Evolutionary conservation across 805 yeast species (phyloP).

Genomic region (Suhomyces kilbournensis): DNA sequence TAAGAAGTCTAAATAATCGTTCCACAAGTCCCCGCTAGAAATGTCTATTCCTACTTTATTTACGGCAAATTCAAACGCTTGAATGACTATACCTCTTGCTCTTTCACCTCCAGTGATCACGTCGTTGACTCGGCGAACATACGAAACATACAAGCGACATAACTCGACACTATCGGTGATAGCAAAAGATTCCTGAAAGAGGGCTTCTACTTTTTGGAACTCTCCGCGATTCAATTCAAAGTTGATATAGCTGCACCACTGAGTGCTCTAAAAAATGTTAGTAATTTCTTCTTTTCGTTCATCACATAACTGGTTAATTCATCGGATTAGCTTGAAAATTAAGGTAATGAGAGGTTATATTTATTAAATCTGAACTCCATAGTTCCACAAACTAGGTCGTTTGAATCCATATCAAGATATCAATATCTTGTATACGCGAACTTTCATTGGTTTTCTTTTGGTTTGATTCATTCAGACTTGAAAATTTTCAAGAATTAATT

Average conservation of each 20-base stretch:
- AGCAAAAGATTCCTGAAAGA: constrained; percentile 64
- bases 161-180: constrained; percentile 61
- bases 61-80: constrained; percentile 82
- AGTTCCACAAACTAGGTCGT: neutral
- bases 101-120: constrained; percentile 79
- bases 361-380: neutral
- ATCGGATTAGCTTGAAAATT: neutral
- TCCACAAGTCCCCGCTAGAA: constrained; percentile 70
- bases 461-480: neutral
- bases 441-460: neutral
- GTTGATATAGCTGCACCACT: constrained; percentile 75
- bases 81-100: constrained; percentile 68
- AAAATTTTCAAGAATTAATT: neutral
- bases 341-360: neutral
- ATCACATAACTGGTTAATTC: neutral
- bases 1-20: constrained; percentile 75
- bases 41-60: constrained; percentile 78
- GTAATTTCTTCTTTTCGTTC: constrained; percentile 9
- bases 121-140: constrained; percentile 68
- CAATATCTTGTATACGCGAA: neutral
- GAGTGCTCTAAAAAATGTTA: constrained; percentile 28
- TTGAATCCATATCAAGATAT: neutral
- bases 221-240: constrained; percentile 63
- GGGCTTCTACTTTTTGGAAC: constrained; percentile 58
- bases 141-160: constrained; percentile 75